Conservation (phyloP, 768 basidiomycete species). For the Podaxis sp. region DNA sequence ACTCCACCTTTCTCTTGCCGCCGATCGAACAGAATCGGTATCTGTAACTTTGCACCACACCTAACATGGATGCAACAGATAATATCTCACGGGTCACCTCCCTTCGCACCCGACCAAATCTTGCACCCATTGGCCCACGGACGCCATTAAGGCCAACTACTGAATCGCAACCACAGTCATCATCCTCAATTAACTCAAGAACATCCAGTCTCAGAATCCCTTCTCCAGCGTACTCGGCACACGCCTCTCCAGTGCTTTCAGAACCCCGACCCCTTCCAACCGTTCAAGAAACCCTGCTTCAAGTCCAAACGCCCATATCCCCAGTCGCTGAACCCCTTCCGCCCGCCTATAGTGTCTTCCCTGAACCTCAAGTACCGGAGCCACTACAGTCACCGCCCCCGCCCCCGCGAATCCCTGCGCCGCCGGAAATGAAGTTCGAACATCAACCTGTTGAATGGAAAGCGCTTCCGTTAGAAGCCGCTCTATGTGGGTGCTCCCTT, state of each 20-base stretch:
- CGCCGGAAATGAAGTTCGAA: constrained; percentile 58
- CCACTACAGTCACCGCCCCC: constrained; percentile 15
- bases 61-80: constrained; percentile 14
- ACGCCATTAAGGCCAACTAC: constrained; percentile 17
- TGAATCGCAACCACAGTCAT: not conserved
- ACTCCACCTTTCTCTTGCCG: not conserved
- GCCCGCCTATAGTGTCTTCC: constrained; percentile 12
- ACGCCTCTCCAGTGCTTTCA: constrained; percentile 1
- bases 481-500: constrained; percentile 42
- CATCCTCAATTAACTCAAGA: not conserved
- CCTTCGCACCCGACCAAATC: constrained; percentile 27
- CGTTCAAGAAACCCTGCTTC: not conserved
- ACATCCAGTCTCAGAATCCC: not conserved
- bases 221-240: not conserved
- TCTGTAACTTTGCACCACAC: not conserved
- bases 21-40: not conserved
- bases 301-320: not conserved
- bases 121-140: constrained; percentile 28
- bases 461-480: constrained; percentile 67
- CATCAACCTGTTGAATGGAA: constrained; percentile 61
- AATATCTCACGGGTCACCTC: constrained; percentile 30
- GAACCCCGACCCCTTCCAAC: constrained; percentile 7
- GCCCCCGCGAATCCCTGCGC: constrained; percentile 41
- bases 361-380: constrained; percentile 12
- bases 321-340: constrained; percentile 9